Evolutionary conservation across 495 filamentous ascomycete species (phyloP).

Genomic region (Penicillium paxilli): DNA sequence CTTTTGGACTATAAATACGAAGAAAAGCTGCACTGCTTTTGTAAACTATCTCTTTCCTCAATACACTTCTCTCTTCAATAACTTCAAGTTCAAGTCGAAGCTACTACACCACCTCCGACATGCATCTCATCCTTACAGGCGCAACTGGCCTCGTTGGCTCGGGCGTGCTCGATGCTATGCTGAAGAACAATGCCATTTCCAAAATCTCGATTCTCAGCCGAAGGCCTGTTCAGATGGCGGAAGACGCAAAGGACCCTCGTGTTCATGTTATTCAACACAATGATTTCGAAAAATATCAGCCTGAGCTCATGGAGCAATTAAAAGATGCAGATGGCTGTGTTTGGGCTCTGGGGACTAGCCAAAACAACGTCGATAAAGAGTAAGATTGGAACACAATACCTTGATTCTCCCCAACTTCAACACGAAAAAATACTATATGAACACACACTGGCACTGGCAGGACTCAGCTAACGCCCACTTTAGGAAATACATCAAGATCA

Average conservation of each 20-base stretch:
- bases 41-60: neutral
- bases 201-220: slow-evolving; percentile 67
- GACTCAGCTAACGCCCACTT: no score
- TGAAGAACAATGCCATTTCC: slow-evolving; percentile 53
- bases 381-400: slow-evolving; percentile 30
- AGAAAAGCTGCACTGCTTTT: neutral
- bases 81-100: no score
- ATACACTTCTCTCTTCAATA: neutral
- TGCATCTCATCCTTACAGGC: slow-evolving; percentile 76
- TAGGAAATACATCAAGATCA: slow-evolving; percentile 70
- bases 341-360: slow-evolving; percentile 68
- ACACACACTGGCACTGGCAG: no score
- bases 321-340: slow-evolving; percentile 65
- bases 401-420: neutral
- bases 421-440: neutral
- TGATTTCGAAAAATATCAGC: slow-evolving; percentile 60
- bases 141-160: slow-evolving; percentile 73
- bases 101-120: slow-evolving; percentile 22
- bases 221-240: slow-evolving; percentile 62
- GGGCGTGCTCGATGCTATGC: slow-evolving; percentile 62
- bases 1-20: neutral
- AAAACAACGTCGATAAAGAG: slow-evolving; percentile 58
- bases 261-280: slow-evolving; percentile 66
- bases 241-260: slow-evolving; percentile 50
- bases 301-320: slow-evolving; percentile 56